These are phyloP conservation scores for Trichoderma asperellum DNA, from an alignment of 2,329 filamentous ascomycete genomes.

Conservation along the genomic window DNA sequence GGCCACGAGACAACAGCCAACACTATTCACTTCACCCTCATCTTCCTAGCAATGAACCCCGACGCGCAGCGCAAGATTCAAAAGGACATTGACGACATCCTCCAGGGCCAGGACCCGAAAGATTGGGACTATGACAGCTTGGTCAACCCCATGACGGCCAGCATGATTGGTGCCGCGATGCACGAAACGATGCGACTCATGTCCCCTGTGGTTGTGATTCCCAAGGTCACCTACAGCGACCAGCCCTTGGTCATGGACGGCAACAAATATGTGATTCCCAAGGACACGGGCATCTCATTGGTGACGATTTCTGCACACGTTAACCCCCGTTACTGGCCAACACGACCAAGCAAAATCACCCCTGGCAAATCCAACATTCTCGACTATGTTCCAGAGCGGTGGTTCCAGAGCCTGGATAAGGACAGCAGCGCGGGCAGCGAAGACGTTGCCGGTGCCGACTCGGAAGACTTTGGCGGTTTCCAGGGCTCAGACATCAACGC, in stretches of 20 bases:
- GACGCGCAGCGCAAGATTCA: constrained; percentile 68
- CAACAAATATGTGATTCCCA: constrained; percentile 61
- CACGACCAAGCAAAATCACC: constrained; percentile 50
- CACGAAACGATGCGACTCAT: constrained; percentile 77
- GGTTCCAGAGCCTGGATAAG: constrained; percentile 56
- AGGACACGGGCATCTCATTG: constrained; percentile 59
- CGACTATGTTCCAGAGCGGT: constrained; percentile 73
- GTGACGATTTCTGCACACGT: constrained; percentile 61
- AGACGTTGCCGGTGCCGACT: constrained; percentile 41
- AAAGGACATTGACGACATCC: constrained; percentile 67
- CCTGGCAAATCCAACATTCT: constrained; percentile 60
- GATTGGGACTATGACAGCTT: constrained; percentile 73
- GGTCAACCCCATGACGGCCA: constrained; percentile 67
- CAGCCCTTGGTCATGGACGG: constrained; percentile 66
- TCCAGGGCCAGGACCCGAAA: constrained; percentile 60
- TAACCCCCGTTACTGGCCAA: constrained; percentile 75
- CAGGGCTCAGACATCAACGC: constrained; percentile 64
- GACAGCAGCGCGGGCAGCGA: constrained; percentile 38
- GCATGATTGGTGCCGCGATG: constrained; percentile 74
- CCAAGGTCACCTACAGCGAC: constrained; percentile 63
- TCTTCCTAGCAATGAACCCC: constrained; percentile 69
- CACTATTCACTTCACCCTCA: constrained; percentile 70
- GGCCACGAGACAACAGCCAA: constrained; percentile 84
- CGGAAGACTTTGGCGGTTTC: constrained; percentile 62
- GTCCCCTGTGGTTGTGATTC: constrained; percentile 72